Base-by-base conservation (phyloP, 495 filamentous ascomycete species). In the Neurospora terricola region DNA sequence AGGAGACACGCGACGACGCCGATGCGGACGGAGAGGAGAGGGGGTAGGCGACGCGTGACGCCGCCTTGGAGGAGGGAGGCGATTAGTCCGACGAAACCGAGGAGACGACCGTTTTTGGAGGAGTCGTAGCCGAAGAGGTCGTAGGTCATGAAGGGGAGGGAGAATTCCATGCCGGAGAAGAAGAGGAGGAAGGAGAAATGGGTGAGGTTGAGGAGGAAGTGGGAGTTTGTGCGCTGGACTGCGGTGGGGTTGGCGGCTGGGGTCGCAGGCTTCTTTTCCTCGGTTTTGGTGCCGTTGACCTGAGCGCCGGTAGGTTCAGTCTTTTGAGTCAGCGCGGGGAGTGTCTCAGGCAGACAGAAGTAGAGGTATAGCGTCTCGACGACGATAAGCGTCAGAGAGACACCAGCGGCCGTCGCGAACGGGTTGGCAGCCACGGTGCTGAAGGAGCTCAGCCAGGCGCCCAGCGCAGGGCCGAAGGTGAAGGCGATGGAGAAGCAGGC, bases 401-500 rank as follows among this genome's bases (percentile, higher is more conserved):
- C 92, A 6, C 90, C 89, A 3, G 96, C 96, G 4, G 96, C 93
- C 0, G 92, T 92, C 5, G 93, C 94, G 79, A 98, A 99, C 0
- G 96, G 96, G 78, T 99, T 99, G 48, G 91, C 91, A 3, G 90
- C 89, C 5, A 98, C 90, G 6, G 88, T 90, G 59, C 88, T 87
- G 70, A 96, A 86, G 23, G 88, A 88, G 71, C 91, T 90, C 34
- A 99, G 84, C 73, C 87, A 93, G 1, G 96, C 96, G 45, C 96
- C 96, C 70, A 99, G 85, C 37, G 94, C 92, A 0, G 96, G 96
- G 0, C 96, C 96, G 77, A 96, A 96, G 1, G 96, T 98, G 79
- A 99, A 99, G 14, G 96, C 94, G 76, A 99, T 92, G 70, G 91
- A 94, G 84, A 99, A 99, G 82, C 96, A 98, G 43, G 90, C 95